Percentiles rank a stretch among this genome's conserved stretches.
phyloP scores from a whole-genome alignment of 2,329 filamentous ascomycete species.

The Diaporthe citri region DNA sequence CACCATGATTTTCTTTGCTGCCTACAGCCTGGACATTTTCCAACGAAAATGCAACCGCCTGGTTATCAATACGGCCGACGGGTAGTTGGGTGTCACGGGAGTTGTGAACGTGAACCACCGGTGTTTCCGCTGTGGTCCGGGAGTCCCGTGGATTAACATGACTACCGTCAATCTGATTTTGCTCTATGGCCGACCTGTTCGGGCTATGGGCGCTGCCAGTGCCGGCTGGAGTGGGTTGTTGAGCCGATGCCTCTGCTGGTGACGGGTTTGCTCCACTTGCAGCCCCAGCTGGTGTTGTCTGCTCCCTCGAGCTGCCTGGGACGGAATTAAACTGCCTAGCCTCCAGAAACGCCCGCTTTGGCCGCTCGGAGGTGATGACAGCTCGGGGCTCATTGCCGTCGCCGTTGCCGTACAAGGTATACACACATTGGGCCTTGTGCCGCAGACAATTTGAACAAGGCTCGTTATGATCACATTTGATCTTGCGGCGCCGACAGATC shows the following conservation, averaged over 20 bases:
- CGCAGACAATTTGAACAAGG: slow-evolving; percentile 84
- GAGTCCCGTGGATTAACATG: too few relatives aligned
- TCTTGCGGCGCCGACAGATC: slow-evolving; percentile 27
- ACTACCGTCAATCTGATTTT: not conserved
- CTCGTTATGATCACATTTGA: slow-evolving; percentile 30
- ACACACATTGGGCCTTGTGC: slow-evolving; percentile 89
- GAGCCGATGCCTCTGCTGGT: not conserved
- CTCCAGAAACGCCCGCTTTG: not conserved
- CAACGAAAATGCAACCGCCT: too few relatives aligned
- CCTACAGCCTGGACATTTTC: not conserved
- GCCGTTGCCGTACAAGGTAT: not conserved
- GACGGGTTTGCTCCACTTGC: not conserved
- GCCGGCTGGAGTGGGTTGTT: not conserved
- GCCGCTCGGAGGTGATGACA: not conserved
- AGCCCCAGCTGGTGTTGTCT: not conserved
- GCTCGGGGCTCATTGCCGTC: not conserved
- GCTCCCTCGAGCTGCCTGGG: not conserved
- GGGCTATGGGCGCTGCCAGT: not conserved
- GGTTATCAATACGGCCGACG: not conserved
- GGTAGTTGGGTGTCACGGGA: not conserved
- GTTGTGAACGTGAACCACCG: not conserved
- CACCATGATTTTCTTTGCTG: not conserved
- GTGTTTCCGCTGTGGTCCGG: not conserved
- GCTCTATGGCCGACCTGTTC: not conserved
- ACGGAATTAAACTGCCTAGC: not conserved